A percentile compares a stretch with the other conserved stretches of the same genome.
These are phyloP conservation scores for Oryza officinalis DNA, from an alignment of 176 grass and related monocot genomes.

Conservation along the genomic window DNA sequence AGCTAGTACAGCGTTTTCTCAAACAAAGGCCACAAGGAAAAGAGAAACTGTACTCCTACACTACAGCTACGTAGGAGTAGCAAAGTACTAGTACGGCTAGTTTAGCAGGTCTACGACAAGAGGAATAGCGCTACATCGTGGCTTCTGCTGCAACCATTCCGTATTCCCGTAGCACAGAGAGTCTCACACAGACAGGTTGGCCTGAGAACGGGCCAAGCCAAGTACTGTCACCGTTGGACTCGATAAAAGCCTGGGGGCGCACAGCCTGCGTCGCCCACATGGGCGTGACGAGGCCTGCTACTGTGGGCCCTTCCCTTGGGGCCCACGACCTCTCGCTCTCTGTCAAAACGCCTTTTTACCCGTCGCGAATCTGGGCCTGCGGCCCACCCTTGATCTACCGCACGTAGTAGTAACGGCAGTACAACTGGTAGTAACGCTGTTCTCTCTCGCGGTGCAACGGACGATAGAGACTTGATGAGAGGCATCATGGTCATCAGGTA, in stretches of 20 bases:
- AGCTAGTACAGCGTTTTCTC: too few relatives aligned
- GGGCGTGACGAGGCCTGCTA: neutral
- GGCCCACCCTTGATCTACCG: neutral
- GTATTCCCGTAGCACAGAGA: neutral
- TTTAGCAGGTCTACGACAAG: neutral
- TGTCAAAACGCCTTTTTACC: neutral
- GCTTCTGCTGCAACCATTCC: neutral
- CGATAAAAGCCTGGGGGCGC: neutral
- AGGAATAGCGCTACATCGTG: neutral
- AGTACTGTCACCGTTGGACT: neutral
- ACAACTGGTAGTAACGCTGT: neutral
- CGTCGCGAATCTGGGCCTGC: neutral
- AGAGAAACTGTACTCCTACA: too few relatives aligned
- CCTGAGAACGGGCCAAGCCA: neutral
- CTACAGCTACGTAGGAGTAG: too few relatives aligned
- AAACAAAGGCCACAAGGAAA: too few relatives aligned
- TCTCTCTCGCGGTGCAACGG: too few relatives aligned
- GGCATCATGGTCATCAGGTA: neutral
- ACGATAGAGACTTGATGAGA: neutral
- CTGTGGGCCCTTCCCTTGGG: neutral
- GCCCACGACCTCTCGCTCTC: neutral
- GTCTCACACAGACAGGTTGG: neutral
- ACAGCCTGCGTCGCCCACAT: neutral
- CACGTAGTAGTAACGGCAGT: too few relatives aligned
- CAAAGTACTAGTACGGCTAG: neutral